Evolutionary conservation across 2,329 filamentous ascomycete species (phyloP).

Genomic region (Tolypocladium paradoxum): DNA sequence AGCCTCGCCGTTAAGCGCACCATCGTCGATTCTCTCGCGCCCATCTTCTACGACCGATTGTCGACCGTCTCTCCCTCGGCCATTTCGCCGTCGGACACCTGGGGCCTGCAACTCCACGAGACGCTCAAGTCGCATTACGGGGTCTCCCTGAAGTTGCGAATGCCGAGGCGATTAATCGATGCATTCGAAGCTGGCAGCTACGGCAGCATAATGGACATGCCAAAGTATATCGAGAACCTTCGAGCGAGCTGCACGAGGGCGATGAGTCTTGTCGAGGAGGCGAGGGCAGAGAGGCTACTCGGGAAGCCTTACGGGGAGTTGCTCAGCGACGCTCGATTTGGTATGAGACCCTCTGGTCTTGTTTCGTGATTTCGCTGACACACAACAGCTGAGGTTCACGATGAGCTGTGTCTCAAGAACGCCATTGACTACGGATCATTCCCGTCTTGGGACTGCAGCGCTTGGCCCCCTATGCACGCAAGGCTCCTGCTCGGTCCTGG

Average conservation of each 20-base stretch:
- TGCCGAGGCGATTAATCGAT: conserved; percentile 30
- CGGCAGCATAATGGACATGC: conserved; percentile 36
- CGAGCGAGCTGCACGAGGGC: conserved; percentile 39
- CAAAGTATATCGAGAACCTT: conserved; percentile 31
- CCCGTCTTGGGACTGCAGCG: conserved; percentile 32
- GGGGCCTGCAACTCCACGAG: conserved; percentile 26
- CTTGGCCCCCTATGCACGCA: conserved; percentile 28
- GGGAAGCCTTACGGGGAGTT: conserved; percentile 29
- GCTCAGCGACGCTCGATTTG: conserved; percentile 31
- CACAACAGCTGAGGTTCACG: conserved; percentile 27
- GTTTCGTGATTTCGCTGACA: conserved; percentile 5
- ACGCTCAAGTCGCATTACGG: conserved; percentile 35
- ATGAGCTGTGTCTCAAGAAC: conserved; percentile 28
- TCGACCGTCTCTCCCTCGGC: conserved; percentile 36
- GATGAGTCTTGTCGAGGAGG: conserved; percentile 41
- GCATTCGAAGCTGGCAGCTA: conserved; percentile 41
- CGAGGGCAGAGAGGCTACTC: conserved; percentile 32
- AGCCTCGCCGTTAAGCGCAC: conserved; percentile 44
- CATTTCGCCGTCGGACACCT: conserved; percentile 20
- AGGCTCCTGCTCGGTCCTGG: conserved; percentile 39
- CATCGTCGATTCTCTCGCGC: conserved; percentile 44
- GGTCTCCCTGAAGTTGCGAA: conserved; percentile 33
- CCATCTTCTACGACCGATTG: conserved; percentile 44
- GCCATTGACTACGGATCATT: conserved; percentile 43
- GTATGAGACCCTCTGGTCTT: conserved; percentile 20